These are phyloP conservation scores for Elsinoe ampelina DNA, from an alignment of 2,329 filamentous ascomycete genomes.

Conservation along the genomic window DNA sequence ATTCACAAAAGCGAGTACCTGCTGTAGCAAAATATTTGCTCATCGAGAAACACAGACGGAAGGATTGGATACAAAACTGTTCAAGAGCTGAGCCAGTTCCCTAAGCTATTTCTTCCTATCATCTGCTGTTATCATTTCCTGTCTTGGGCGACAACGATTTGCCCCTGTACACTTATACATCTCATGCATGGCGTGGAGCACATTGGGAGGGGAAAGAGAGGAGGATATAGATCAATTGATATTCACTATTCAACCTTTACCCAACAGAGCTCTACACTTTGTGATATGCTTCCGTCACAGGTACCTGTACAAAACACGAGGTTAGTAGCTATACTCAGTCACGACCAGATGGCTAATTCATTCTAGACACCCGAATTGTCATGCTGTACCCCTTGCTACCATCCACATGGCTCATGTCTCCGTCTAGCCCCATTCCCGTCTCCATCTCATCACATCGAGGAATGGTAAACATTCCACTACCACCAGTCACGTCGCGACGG, in stretches of 20 bases:
- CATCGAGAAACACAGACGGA: neutral
- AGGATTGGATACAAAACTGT: constrained; percentile 6
- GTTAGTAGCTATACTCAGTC: neutral
- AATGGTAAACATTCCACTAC: constrained; percentile 10
- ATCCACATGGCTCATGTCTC: neutral
- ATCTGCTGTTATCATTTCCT: neutral
- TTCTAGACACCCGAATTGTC: neutral
- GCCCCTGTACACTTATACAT: neutral
- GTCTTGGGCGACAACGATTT: neutral
- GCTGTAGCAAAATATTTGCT: no score
- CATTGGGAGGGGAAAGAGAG: neutral
- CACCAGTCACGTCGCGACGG: constrained; percentile 2
- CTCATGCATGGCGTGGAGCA: neutral
- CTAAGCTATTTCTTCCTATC: neutral
- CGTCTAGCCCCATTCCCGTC: neutral
- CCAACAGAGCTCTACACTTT: no score
- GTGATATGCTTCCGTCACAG: no score
- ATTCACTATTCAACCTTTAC: neutral
- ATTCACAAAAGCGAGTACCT: neutral
- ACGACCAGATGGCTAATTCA: neutral
- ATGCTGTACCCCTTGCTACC: neutral
- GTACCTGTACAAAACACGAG: no score
- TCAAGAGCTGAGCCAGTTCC: constrained; percentile 9
- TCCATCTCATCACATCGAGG: neutral
- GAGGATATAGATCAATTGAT: neutral